These are phyloP conservation scores for Metarhizium sp. DNA, from an alignment of 2,329 filamentous ascomycete species.

Conservation along the genomic window DNA sequence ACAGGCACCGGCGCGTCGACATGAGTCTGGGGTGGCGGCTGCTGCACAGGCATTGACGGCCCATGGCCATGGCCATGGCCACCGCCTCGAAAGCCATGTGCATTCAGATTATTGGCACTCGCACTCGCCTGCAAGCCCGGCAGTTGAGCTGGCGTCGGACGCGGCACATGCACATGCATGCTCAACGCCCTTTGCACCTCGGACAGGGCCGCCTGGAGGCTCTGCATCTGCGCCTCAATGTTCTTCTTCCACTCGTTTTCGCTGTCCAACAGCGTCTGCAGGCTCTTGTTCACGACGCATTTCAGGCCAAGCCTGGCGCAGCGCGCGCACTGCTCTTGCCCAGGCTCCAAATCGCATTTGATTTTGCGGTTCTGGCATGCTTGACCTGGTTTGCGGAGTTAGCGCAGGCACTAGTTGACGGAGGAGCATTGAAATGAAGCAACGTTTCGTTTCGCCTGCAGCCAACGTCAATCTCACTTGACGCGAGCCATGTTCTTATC, in stretches of 20 bases:
- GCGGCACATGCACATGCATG: constrained; percentile 2
- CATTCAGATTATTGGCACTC: not conserved
- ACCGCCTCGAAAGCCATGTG: not conserved
- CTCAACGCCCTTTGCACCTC: constrained; percentile 16
- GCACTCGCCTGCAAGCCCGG: not conserved
- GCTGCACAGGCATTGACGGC: not conserved
- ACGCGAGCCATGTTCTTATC: not conserved
- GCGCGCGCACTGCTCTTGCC: constrained; percentile 35
- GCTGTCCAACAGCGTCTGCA: constrained; percentile 44
- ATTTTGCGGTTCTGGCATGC: constrained; percentile 47
- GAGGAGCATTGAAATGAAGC: not conserved
- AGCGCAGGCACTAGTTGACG: not conserved
- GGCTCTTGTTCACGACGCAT: constrained; percentile 45
- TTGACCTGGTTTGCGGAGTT: constrained; percentile 14
- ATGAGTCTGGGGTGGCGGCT: not conserved
- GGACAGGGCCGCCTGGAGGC: constrained; percentile 16
- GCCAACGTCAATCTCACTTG: not conserved
- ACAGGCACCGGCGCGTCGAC: not conserved
- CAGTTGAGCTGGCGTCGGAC: not conserved
- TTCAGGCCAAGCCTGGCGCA: constrained; percentile 39
- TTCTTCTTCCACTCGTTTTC: constrained; percentile 34
- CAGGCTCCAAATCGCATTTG: constrained; percentile 39
- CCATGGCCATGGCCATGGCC: not conserved
- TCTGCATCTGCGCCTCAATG: constrained; percentile 18
- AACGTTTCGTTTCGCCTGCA: not conserved